Evolutionary conservation across 371 early-diverging fungal species (phyloP).

Genomic region (Mucor ambiguus): DNA sequence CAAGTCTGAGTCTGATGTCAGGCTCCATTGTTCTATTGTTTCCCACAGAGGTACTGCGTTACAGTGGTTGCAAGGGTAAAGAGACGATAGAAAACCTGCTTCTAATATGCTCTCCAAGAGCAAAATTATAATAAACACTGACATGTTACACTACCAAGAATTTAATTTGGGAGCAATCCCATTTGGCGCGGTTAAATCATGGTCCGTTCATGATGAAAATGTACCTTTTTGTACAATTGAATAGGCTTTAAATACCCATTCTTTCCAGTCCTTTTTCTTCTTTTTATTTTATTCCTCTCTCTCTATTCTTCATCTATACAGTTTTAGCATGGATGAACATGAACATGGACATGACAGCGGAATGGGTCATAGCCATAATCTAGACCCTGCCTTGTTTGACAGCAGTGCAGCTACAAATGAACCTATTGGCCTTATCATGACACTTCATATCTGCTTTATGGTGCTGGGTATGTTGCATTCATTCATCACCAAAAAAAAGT

Average conservation of each 20-base stretch:
- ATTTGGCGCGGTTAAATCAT: background rate
- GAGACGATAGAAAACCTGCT: background rate
- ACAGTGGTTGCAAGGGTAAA: background rate
- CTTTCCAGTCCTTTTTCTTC: background rate
- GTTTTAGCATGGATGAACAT: background rate
- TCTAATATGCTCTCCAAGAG: no score
- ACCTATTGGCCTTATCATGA: slow-evolving; percentile 50
- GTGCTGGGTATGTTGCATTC: slow-evolving; percentile 35
- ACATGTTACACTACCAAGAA: slow-evolving; percentile 2
- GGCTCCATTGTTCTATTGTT: background rate
- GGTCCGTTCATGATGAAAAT: slow-evolving; percentile 1
- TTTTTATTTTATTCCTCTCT: background rate
- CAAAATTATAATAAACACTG: background rate
- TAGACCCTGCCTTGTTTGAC: slow-evolving; percentile 41
- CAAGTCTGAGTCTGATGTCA: background rate
- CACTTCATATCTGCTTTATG: slow-evolving; percentile 49
- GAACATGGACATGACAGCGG: slow-evolving; percentile 32
- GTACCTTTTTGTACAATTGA: background rate
- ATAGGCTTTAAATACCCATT: background rate
- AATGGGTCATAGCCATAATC: slow-evolving; percentile 45
- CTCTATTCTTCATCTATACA: background rate
- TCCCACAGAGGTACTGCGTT: background rate
- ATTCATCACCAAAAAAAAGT: background rate
- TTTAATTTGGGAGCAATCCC: background rate
- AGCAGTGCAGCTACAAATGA: slow-evolving; percentile 48